Evolutionary conservation across 345 rosid species (phyloP).

Genomic region (Nasturtium officinale): DNA sequence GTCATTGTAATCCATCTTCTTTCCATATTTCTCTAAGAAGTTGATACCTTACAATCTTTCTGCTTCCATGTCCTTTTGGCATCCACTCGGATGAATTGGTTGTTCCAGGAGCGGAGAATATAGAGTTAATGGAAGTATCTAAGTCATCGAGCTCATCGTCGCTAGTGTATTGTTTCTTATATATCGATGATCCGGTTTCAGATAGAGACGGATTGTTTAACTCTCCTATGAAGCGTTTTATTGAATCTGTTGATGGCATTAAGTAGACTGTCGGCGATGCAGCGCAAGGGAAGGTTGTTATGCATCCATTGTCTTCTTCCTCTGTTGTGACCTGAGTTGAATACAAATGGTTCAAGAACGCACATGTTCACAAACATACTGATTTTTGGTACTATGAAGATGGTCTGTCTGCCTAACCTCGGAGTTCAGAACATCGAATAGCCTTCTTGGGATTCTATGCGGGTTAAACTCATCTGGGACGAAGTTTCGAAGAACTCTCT

Average conservation of each 20-base stretch:
- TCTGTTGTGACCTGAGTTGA: slow-evolving; percentile 53
- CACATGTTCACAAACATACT: neutral
- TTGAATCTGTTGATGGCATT: slow-evolving; percentile 63
- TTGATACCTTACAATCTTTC: slow-evolving; percentile 64
- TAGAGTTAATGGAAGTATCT: slow-evolving; percentile 67
- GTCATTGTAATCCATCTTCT: slow-evolving; percentile 47
- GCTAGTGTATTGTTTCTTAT: slow-evolving; percentile 71
- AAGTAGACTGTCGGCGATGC: slow-evolving; percentile 62
- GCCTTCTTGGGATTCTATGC: slow-evolving; percentile 62
- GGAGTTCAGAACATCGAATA: slow-evolving; percentile 62
- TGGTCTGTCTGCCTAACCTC: slow-evolving; percentile 60
- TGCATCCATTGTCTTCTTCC: slow-evolving; percentile 52
- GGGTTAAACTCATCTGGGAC: slow-evolving; percentile 93
- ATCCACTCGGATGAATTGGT: slow-evolving; percentile 52
- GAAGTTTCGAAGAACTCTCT: slow-evolving; percentile 68
- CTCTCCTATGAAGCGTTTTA: slow-evolving; percentile 59
- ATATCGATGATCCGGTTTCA: slow-evolving; percentile 61
- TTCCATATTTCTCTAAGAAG: slow-evolving; percentile 80
- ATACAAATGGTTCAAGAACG: slow-evolving; percentile 7
- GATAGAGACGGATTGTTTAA: slow-evolving; percentile 49
- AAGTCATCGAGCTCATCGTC: slow-evolving; percentile 89
- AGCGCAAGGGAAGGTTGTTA: slow-evolving; percentile 57
- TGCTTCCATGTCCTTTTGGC: slow-evolving; percentile 52
- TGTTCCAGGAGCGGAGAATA: slow-evolving; percentile 50
- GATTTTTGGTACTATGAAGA: neutral